phyloP scores from a whole-genome alignment of 345 rosid genomes.

The Salix brachista region DNA sequence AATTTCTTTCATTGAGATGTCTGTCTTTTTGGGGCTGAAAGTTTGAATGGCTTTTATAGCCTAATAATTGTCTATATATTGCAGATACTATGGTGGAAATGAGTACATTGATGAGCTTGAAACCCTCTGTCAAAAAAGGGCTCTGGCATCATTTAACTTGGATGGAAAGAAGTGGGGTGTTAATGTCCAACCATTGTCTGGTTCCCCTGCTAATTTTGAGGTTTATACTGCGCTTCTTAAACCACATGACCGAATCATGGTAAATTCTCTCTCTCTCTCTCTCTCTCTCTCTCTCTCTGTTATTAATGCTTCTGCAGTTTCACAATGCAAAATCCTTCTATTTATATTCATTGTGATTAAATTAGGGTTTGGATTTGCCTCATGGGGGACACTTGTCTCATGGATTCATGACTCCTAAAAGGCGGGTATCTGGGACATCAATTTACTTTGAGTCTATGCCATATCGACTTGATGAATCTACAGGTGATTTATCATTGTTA shows the following conservation, averaged over 20 bases:
- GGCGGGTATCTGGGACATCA: constrained; percentile 90
- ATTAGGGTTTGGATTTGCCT: constrained; percentile 83
- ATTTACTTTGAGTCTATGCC: constrained; percentile 96
- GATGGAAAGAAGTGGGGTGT: constrained; percentile 84
- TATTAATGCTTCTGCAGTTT: neutral
- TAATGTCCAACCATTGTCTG: constrained; percentile 92
- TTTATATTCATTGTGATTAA: constrained; percentile 5
- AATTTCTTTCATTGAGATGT: neutral
- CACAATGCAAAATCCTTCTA: constrained; percentile 3
- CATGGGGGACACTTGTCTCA: constrained; percentile 94
- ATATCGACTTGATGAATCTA: constrained; percentile 82
- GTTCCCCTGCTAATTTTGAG: constrained; percentile 96
- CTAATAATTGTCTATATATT: neutral
- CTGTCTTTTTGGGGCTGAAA: neutral
- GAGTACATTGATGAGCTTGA: constrained; percentile 86
- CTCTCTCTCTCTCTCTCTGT: neutral
- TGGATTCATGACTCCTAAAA: constrained; percentile 94
- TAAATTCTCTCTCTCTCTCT: constrained; percentile 11
- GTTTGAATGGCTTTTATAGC: neutral
- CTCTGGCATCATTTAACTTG: constrained; percentile 70
- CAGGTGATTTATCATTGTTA: constrained; percentile 44
- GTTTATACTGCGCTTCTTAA: constrained; percentile 85
- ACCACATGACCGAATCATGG: constrained; percentile 94
- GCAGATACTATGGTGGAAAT: constrained; percentile 93
- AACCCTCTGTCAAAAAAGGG: constrained; percentile 79